Base-by-base conservation (phyloP, 2,329 filamentous ascomycete species). In the Claviceps quebecensis region DNA sequence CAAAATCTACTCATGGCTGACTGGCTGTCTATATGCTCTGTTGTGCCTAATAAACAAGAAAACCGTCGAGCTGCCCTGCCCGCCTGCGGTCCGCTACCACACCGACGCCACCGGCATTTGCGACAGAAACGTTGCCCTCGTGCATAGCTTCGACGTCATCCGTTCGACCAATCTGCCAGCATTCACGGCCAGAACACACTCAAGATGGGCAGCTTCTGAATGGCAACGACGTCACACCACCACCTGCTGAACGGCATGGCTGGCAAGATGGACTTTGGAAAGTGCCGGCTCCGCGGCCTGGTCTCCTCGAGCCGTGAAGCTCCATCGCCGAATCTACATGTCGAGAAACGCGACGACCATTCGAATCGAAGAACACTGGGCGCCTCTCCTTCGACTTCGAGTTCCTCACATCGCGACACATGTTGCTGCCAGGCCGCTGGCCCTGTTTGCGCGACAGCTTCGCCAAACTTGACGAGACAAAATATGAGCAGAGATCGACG, bases 201-300 rank as follows among this genome's bases (percentile, higher is more conserved):
- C 56, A 59, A 56, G 52, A 60, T 60, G 58, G 49, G 54, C 57
- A 49, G 53, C 55, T 52, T 50, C 45, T 59, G 56, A 60, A 53
- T 50, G 52, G 56, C n/a, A 49, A 41, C 19, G 38, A 41, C 47
- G 43, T 52, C 53, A 44, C 53, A 47, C 41, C 53, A 47, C 41
- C 39, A 52, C 51, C 50, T 40, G 46, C 47, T 54, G 40, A 54
- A 47, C 17, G 51, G 46, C 54, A 52, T 50, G 51, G 54, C 53
- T 52, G 52, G 52, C 54, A 53, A 50, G 49, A 43, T 43, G 45
- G 41, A 34, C n/a, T 38, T n/a, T 16, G 45, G 45, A 23, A 14
- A 41, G 37, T 7, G 36, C 41, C 45, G 16, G 14, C 29, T 49
- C 26, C 29, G 14, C 16, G 19, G 26, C 5, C 45, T 29, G 6